Base-by-base conservation (phyloP, 2,329 filamentous ascomycete genomes). In the Capronia epimyces region DNA sequence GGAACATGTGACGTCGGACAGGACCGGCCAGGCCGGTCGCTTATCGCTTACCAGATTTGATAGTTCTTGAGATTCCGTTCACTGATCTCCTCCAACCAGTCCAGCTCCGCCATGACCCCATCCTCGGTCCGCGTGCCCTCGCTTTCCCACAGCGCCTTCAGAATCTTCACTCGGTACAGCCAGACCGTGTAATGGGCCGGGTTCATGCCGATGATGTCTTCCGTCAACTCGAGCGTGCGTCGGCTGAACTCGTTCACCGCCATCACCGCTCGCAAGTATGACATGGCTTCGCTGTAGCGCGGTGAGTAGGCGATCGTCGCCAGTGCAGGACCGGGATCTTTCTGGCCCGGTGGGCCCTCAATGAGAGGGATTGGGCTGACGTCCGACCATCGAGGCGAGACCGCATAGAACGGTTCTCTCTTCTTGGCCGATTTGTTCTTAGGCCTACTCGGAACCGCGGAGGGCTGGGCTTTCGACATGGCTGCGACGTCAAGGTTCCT, bases 161-260 rank as follows among this genome's bases (percentile, higher is more conserved):
- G 71, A 46, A 85, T 86, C 64, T 84, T 82, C 60, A 90, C 89
- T 55, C 93, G 86, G 75, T 95, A 98, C 18, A 97, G 81, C 93
- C 93, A 98, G 55, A 97, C 91, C 13, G 93, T 98, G 73, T 98
- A 98, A 73, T 98, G 93, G 1, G 93, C 90, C 13, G 93, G 87
- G 69, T 98, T 98, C 79, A 96, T 83, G 53, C 77, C 75, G 65
- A 98, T 97, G 65, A 98, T 83, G 69, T 91, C 83, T 66, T 89
- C 85, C 3, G 93, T 98, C 56, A 98, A 80, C 25, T 76, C 78
- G 37, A 98, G 77, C 29, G 83, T 86, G 42, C 93, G 80, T 18
- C 84, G 78, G 20, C 86, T 89, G 73, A 85, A 79, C 69, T 98
- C 93, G 66, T 94, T 86, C 42, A 75, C 76, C 12, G 87, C 86